phyloP scores from a whole-genome alignment of 2,329 filamentous ascomycete species.

The Aureobasidium leucospermi region DNA sequence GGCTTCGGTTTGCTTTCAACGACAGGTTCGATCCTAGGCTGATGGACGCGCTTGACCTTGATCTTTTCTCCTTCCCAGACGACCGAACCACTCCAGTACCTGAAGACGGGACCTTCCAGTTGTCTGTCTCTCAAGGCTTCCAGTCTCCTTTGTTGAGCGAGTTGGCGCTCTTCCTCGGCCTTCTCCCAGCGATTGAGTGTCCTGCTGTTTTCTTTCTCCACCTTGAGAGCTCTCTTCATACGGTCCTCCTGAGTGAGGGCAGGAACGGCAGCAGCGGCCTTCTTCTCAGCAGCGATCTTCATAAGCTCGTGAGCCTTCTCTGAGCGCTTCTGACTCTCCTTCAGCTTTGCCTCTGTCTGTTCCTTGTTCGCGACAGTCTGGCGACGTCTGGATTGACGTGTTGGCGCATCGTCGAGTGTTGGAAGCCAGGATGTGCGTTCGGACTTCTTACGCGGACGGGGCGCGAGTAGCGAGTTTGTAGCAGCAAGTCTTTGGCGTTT shows the following conservation, averaged over 20 bases:
- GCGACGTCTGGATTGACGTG: conserved; percentile 53
- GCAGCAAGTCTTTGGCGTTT: conserved; percentile 58
- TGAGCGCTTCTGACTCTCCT: conserved; percentile 62
- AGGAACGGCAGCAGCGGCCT: conserved; percentile 16
- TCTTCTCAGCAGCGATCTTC: conserved; percentile 49
- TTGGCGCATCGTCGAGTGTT: conserved; percentile 53
- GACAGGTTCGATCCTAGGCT: conserved; percentile 23
- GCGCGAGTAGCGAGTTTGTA: conserved; percentile 37
- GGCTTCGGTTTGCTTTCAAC: conserved; percentile 15
- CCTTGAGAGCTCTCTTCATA: conserved; percentile 69
- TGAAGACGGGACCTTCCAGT: conserved; percentile 80
- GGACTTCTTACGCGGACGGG: conserved; percentile 52
- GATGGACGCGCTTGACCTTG: conserved; percentile 43
- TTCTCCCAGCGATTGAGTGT: conserved; percentile 91
- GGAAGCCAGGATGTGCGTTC: conserved; percentile 65
- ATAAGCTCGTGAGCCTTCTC: conserved; percentile 62
- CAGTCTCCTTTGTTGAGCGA: conserved; percentile 73
- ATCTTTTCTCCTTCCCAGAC: conserved; percentile 72
- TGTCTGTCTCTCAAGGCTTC: conserved; percentile 82
- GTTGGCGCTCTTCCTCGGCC: conserved; percentile 80
- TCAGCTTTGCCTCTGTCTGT: conserved; percentile 59
- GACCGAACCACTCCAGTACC: conserved; percentile 87
- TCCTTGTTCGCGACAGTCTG: conserved; percentile 56
- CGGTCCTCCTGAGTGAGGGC: conserved; percentile 59
- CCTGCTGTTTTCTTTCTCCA: conserved; percentile 82